Conservation (phyloP, 306 rosid species). For the Glycyrrhiza uralensis region DNA sequence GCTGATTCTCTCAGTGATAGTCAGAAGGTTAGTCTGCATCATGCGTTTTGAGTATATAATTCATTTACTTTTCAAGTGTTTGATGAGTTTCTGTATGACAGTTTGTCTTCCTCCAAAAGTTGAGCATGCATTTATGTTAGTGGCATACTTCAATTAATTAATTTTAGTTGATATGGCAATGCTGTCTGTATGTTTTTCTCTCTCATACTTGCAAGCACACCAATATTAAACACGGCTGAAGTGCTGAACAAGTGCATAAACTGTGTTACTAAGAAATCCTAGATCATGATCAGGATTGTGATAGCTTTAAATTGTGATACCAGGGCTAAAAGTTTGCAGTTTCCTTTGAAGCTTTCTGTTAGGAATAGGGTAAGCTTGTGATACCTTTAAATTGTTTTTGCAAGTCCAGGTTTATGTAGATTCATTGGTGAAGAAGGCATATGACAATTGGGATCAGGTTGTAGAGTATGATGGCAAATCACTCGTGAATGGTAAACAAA, state of each 20-base stretch:
- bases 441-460: conserved; percentile 90
- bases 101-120: neutral
- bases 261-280: neutral
- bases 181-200: neutral
- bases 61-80: neutral
- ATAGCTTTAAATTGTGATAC: neutral
- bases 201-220: neutral
- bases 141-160: conserved; percentile 17
- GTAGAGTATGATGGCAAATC: conserved; percentile 92
- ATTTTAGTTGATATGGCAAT: neutral
- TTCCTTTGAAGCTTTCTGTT: conserved; percentile 10
- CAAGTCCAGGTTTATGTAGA: conserved; percentile 80
- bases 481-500: conserved; percentile 50
- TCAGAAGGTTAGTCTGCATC: conserved; percentile 68
- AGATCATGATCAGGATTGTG: neutral
- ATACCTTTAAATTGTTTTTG: conserved; percentile 28
- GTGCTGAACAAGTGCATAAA: neutral
- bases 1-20: conserved; percentile 85
- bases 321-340: conserved; percentile 5
- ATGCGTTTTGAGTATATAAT: neutral
- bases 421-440: conserved; percentile 89
- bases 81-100: conserved; percentile 1
- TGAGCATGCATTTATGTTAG: neutral
- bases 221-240: neutral
- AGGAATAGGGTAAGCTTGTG: conserved; percentile 18